Evolutionary conservation across 495 filamentous ascomycete genomes (phyloP), one percentile per base, ranked within the genome.

Genomic region (Apodospora peruviana): DNA sequence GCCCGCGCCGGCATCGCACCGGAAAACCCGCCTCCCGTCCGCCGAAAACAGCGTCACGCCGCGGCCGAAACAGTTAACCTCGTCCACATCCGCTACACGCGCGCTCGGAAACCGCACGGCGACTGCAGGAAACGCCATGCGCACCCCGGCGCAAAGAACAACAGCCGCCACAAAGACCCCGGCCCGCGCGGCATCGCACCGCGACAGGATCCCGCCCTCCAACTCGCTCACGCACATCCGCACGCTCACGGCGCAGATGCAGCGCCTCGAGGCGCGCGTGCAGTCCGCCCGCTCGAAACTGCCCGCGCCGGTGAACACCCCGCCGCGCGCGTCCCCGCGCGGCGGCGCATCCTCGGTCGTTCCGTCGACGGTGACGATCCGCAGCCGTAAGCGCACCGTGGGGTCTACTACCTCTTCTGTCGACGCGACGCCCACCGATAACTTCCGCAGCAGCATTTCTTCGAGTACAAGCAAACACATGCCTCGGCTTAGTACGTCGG

Each of bases 271-370:
- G 65, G 86, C 91, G 48, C 78, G 91, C 24, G 90, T 98, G 5
- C 90, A 97, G 41, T 88, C 86, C n/a, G 93, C 87, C 20, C 82
- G 89, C 52, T 95, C 90, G 25, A 95, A 95, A 64, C 79, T 98
- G 2, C 93, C 93, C 1, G 86, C 81, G 4, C 88, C 88, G 5
- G 79, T 79, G 12, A 78, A 71, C 42, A 91, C 88, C 2, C 90
- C 93, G 4, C 89, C 91, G n/a, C 84, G 85, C 22, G 74, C 77
- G 22, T 91, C 89, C 1, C 88, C 90, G 9, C 81, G 84, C n/a
- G n/a, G n/a, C n/a, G n/a, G n/a, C n/a, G n/a, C n/a, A 50, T 73
- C 72, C 39, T 77, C 77, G 2, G 67, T 76, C 39, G 78, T 94
- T n/a, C 80, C 89, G 12, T 74, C 82, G 1, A 85, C 81, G 5